A percentile compares a stretch with the other conserved stretches of the same genome.
Conservation (phyloP, 768 basidiomycete species). For the Sarcodon aspratus region DNA sequence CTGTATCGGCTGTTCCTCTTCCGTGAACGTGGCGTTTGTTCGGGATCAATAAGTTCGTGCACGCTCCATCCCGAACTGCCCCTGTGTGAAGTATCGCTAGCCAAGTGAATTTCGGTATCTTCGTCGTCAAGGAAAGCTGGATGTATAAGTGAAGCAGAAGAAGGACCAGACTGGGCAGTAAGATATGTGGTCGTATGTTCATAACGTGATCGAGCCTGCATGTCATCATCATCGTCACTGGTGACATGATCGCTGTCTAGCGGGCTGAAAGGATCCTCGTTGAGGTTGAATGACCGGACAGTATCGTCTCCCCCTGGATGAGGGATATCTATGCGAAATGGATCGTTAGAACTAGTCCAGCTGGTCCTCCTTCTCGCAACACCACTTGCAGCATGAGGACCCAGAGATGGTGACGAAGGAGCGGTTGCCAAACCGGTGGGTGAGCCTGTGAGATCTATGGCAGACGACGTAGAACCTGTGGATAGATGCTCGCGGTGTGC, state of each 20-base stretch:
- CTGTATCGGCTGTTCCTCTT: conserved; percentile 41
- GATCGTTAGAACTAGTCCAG: conserved; percentile 25
- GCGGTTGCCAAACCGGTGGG: conserved; percentile 28
- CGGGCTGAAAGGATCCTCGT: conserved; percentile 41
- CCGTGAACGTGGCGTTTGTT: conserved; percentile 29
- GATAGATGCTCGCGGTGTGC: neutral
- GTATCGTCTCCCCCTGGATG: conserved; percentile 13
- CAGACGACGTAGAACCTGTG: conserved; percentile 38
- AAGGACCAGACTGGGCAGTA: conserved; percentile 33
- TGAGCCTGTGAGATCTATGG: conserved; percentile 40
- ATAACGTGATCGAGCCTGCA: conserved; percentile 7
- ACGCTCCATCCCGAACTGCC: conserved; percentile 16
- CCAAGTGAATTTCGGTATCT: conserved; percentile 50
- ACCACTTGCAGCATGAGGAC: conserved; percentile 19
- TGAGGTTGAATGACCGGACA: conserved; percentile 12
- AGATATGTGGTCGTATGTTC: conserved; percentile 22
- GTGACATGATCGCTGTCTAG: conserved; percentile 25
- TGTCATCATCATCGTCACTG: conserved; percentile 19
- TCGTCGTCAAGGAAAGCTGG: conserved; percentile 27
- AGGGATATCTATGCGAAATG: conserved; percentile 6
- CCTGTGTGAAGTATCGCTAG: conserved; percentile 35
- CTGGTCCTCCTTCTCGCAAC: conserved; percentile 44
- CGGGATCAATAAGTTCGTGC: conserved; percentile 31
- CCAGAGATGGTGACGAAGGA: conserved; percentile 41
- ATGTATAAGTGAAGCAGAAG: conserved; percentile 39